Evolutionary conservation across 345 rosid genomes (phyloP).

Genomic region (Salix dunnii): DNA sequence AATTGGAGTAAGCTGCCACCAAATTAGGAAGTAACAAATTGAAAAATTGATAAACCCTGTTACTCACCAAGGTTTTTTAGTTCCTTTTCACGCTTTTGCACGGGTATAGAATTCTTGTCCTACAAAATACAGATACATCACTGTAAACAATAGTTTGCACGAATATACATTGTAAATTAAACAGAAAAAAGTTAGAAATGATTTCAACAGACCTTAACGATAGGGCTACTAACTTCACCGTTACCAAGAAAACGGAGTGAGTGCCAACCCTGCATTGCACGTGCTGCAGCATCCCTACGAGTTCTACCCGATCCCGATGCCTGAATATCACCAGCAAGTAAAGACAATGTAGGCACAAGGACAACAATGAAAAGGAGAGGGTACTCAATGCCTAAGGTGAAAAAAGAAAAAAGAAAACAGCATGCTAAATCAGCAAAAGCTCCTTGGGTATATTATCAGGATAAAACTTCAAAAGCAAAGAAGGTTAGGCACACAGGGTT

Average conservation of each 20-base stretch:
- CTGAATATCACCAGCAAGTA: conserved; percentile 30
- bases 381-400: not conserved
- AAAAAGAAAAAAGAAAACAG: not conserved
- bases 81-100: conserved; percentile 57
- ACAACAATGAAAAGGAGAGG: not conserved
- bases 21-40: not conserved
- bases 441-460: not conserved
- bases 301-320: conserved; percentile 55
- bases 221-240: conserved; percentile 55
- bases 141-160: not conserved
- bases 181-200: not conserved
- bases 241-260: conserved; percentile 53
- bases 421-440: not conserved
- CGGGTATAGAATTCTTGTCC: conserved; percentile 46
- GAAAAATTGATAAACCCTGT: not conserved
- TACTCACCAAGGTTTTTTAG: conserved; percentile 54
- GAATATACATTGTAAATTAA: not conserved
- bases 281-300: conserved; percentile 68
- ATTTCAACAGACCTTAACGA: conserved; percentile 45
- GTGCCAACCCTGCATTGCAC: conserved; percentile 86
- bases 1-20: not conserved
- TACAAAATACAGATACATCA: conserved; percentile 17
- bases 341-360: conserved; percentile 2
- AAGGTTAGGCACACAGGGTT: not conserved
- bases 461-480: not conserved